Percentiles rank a stretch among this genome's conserved stretches.
These are phyloP conservation scores for Dioszegia hungarica DNA, from an alignment of 768 basidiomycete genomes.

Conservation along the genomic window DNA sequence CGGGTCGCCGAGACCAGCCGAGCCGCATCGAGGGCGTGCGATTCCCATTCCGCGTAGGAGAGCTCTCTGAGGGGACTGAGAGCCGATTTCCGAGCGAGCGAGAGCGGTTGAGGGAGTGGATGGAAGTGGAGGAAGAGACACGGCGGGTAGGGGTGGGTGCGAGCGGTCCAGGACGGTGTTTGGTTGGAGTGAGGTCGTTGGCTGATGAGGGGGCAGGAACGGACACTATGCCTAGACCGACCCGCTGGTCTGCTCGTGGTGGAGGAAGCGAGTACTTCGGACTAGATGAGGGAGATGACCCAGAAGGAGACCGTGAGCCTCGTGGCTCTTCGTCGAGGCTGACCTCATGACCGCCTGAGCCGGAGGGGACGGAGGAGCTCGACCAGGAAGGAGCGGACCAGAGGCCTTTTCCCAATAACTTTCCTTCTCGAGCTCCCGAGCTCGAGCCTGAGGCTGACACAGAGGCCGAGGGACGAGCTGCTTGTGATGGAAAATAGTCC, in stretches of 20 bases:
- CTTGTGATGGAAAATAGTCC: background rate
- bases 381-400: constrained; percentile 1
- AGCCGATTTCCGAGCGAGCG: background rate
- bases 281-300: background rate
- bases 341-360: background rate
- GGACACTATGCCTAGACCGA: background rate
- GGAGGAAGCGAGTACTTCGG: background rate
- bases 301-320: background rate
- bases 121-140: background rate
- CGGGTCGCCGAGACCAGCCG: constrained; percentile 32
- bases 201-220: background rate
- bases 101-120: background rate
- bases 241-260: background rate
- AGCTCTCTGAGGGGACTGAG: background rate
- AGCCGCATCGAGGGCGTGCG: constrained; percentile 14
- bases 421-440: background rate
- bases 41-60: constrained; percentile 1
- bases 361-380: background rate
- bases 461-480: background rate
- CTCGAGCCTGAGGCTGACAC: background rate
- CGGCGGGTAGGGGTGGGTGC: background rate
- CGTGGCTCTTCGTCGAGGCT: background rate
- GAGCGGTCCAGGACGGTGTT: background rate
- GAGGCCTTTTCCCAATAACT: background rate
- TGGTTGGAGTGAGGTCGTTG: background rate